Percentiles rank a stretch among this genome's conserved stretches.
Conservation (phyloP, 2,329 filamentous ascomycete species). For the Neophaeococcomyces aloes region DNA sequence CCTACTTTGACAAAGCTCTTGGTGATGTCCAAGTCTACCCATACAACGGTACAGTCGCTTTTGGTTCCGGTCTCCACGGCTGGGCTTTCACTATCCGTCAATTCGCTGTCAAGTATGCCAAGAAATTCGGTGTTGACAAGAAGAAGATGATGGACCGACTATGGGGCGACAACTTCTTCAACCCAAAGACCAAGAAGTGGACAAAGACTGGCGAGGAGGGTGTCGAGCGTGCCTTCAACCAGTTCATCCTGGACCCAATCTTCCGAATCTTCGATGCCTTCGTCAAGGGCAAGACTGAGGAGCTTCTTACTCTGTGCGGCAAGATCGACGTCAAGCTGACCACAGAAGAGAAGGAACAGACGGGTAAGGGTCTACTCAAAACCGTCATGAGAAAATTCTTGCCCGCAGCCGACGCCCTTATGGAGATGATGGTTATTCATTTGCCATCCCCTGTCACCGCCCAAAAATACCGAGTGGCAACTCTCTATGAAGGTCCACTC, state of each 20-base stretch:
- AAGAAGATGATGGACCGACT: slow-evolving; percentile 99
- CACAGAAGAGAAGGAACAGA: slow-evolving; percentile 76
- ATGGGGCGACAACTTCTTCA: slow-evolving; percentile 99
- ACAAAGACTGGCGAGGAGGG: slow-evolving; percentile 78
- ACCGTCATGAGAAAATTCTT: slow-evolving; percentile 98
- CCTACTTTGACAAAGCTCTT: slow-evolving; percentile 92
- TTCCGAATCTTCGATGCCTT: slow-evolving; percentile 96
- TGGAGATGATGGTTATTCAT: slow-evolving; percentile 99
- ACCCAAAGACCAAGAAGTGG: slow-evolving; percentile 99
- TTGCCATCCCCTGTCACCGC: slow-evolving; percentile 91
- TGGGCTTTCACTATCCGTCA: slow-evolving; percentile 99
- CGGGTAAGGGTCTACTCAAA: slow-evolving; percentile 97
- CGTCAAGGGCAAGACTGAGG: slow-evolving; percentile 98
- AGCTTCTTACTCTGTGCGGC: slow-evolving; percentile 68
- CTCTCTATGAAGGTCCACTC: slow-evolving; percentile 91
- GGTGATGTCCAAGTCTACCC: slow-evolving; percentile 99
- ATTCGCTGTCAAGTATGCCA: slow-evolving; percentile 90
- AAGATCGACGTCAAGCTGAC: slow-evolving; percentile 94
- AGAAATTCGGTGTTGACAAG: slow-evolving; percentile 99
- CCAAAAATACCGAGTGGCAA: slow-evolving; percentile 96
- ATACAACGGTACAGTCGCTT: slow-evolving; percentile 93
- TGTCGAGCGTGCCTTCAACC: slow-evolving; percentile 98
- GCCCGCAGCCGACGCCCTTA: slow-evolving; percentile 89
- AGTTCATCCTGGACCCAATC: slow-evolving; percentile 99
- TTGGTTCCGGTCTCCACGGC: slow-evolving; percentile 98